Base-by-base conservation (phyloP, 352 stramenopile species). In the Phytophthora pistaciae region DNA sequence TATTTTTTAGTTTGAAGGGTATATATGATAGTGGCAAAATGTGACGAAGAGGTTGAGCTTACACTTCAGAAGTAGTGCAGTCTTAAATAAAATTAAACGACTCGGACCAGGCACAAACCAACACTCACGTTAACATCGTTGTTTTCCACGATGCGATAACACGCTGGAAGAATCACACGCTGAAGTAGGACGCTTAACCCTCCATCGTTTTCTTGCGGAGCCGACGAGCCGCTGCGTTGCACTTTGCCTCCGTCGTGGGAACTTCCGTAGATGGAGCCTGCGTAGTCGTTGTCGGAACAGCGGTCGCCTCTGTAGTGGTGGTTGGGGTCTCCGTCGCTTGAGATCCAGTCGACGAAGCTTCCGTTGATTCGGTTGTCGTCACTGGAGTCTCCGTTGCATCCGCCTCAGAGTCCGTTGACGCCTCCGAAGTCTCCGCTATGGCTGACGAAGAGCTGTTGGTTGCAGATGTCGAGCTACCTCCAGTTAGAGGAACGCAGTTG, bases 401-500 rank as follows among this genome's bases (percentile, higher is more conserved):
- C 9, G 38, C 38, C 16, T 46, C 38, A 31, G 27, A 31, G 27
- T 31, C 6, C 27, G 27, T 31, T 46, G 38, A n/a, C 38, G 16
- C 38, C 3, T 14, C 16, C 8, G 46, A 53, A 53, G 46, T 23
- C 46, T 11, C 46, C 20, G 8, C 13, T 53, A n/a, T n/a, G 20
- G 46, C 10, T 23, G 16, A 27, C 25, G 25, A 53, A 53, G 16
- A 31, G 6, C 27, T 53, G 6, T 46, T n/a, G 9, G 38, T 46
- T 46, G 38, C 16, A 2, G 38, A 46, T 46, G 27, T 31, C 27
- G 27, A 31, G 27, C 2, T 31, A 8, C 6, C 27, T 31, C 27
- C 27, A 31, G 27, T 8, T 31, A 72, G 27, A 27, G 68, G 68
- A 9, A 75, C 61, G 16, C 68, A 75, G 38, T 70, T 75, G 42